Conservation (phyloP, 495 filamentous ascomycete genomes). For the Xylaria venustula region DNA sequence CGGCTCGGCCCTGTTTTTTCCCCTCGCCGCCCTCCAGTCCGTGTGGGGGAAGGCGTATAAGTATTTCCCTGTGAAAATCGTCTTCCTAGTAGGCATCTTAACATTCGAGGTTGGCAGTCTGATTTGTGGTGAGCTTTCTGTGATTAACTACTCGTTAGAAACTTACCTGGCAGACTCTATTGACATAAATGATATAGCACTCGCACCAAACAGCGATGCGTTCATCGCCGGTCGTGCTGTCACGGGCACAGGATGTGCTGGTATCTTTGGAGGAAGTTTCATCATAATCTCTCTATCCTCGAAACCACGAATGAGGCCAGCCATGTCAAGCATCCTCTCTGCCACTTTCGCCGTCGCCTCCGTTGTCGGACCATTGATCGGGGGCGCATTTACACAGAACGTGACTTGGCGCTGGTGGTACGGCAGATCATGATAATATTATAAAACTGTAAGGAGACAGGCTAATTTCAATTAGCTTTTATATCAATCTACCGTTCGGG, state of each 20-base stretch:
- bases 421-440: slow-evolving; percentile 30
- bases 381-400: slow-evolving; percentile 61
- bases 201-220: slow-evolving; percentile 47
- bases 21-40: slow-evolving; percentile 40
- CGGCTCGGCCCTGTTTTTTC: slow-evolving; percentile 49
- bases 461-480: slow-evolving; percentile 28
- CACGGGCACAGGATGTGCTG: slow-evolving; percentile 44
- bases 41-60: slow-evolving; percentile 49
- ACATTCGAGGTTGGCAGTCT: slow-evolving; percentile 49
- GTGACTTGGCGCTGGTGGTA: slow-evolving; percentile 58
- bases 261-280: slow-evolving; percentile 47
- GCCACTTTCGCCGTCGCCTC: slow-evolving; percentile 2
- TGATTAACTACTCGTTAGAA: slow-evolving; percentile 19
- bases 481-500: slow-evolving; percentile 46
- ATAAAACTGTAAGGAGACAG: neutral
- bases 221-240: slow-evolving; percentile 54
- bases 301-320: slow-evolving; percentile 38
- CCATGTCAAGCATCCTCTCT: slow-evolving; percentile 25
- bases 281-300: slow-evolving; percentile 46
- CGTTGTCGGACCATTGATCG: slow-evolving; percentile 31
- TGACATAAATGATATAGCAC: slow-evolving; percentile 21
- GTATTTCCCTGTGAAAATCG: slow-evolving; percentile 44
- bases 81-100: slow-evolving; percentile 38
- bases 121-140: slow-evolving; percentile 45
- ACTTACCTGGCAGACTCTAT: too few relatives aligned